Evolutionary conservation across 495 filamentous ascomycete species (phyloP).

Genomic region (Mytilinidion resinicola): DNA sequence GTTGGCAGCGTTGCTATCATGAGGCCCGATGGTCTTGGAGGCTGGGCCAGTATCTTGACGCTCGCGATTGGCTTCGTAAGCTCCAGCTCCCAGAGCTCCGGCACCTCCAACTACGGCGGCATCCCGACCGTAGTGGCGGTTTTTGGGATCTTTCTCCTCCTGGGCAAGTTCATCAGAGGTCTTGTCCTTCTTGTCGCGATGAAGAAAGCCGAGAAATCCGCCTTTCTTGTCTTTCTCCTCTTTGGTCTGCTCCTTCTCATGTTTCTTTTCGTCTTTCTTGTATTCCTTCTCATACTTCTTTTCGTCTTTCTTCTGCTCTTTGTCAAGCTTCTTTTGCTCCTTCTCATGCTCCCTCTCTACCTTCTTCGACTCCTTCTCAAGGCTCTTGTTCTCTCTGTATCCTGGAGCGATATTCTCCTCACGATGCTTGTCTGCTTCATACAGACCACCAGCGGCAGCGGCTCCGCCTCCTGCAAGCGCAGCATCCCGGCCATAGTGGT

Average conservation of each 20-base stretch:
- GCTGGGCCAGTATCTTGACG: slow-evolving; percentile 9
- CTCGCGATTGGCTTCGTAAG: slow-evolving; percentile 15
- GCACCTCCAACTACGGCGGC: slow-evolving; percentile 25
- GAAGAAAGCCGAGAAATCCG: slow-evolving; percentile 30
- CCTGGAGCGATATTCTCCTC: not conserved
- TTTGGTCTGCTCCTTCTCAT: slow-evolving; percentile 14
- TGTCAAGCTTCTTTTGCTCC: no score
- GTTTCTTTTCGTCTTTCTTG: not conserved
- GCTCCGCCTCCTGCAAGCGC: not conserved
- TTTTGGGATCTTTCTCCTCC: not conserved
- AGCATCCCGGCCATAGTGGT: slow-evolving; percentile 30
- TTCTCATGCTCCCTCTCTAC: no score
- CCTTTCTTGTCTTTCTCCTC: slow-evolving; percentile 11
- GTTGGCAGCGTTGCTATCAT: slow-evolving; percentile 26
- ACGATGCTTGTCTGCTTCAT: not conserved
- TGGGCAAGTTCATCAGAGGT: slow-evolving; percentile 1
- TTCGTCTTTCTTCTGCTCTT: no score
- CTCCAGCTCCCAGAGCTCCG: slow-evolving; percentile 15
- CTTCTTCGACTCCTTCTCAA: no score
- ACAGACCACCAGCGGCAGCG: not conserved
- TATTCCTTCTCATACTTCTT: no score
- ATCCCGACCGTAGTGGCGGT: slow-evolving; percentile 27
- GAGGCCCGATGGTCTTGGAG: slow-evolving; percentile 20
- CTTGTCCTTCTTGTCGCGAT: slow-evolving; percentile 27
- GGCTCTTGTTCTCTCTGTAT: no score